A percentile compares a stretch with the other conserved stretches of the same genome.
Evolutionary conservation across 306 rosid species (phyloP).

Genomic region (Echinosophora koreensis): DNA sequence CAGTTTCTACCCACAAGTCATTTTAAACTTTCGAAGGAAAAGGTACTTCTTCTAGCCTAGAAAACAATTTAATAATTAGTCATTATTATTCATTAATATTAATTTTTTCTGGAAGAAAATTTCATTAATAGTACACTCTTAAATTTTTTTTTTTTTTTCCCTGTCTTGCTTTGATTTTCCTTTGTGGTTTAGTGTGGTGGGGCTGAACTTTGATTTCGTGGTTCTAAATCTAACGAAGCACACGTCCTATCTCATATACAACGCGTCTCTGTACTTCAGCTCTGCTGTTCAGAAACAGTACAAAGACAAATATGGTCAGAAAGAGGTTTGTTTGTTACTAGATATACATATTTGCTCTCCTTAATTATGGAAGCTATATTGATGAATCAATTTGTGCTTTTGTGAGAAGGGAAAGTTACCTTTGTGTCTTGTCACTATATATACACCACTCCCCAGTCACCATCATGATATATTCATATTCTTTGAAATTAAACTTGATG

Average conservation of each 20-base stretch:
- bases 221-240: slow-evolving; percentile 87
- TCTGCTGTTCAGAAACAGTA: slow-evolving; percentile 75
- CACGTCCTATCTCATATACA: slow-evolving; percentile 81
- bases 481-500: background rate
- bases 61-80: background rate
- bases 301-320: slow-evolving; percentile 68
- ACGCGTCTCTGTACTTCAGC: slow-evolving; percentile 81
- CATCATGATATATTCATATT: background rate
- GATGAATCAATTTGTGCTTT: background rate
- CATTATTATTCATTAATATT: background rate
- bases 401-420: background rate
- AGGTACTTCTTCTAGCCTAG: slow-evolving; percentile 50
- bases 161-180: background rate
- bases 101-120: background rate
- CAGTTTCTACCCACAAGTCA: slow-evolving; percentile 85
- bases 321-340: slow-evolving; percentile 58
- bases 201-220: slow-evolving; percentile 87
- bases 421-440: slow-evolving; percentile 9
- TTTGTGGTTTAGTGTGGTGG: slow-evolving; percentile 74
- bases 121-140: background rate
- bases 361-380: background rate
- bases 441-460: background rate
- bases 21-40: slow-evolving; percentile 80
- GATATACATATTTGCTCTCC: background rate
- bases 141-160: background rate